These are phyloP conservation scores for Pythium guiyangense DNA, from an alignment of 352 stramenopile species.

Conservation along the genomic window DNA sequence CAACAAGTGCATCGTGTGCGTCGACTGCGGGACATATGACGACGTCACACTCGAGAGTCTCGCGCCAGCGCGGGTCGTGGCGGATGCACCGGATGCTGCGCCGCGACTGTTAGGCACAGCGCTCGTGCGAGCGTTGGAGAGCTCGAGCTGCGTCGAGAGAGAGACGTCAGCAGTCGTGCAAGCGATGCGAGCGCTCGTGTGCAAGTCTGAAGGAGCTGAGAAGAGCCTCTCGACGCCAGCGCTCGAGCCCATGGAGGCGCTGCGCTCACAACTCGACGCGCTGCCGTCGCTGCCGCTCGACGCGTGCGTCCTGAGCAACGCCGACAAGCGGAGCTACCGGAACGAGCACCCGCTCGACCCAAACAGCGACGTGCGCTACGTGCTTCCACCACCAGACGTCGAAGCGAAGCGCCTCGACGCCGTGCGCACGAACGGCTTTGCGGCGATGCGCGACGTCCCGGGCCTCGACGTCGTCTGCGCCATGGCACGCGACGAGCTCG, in stretches of 20 bases:
- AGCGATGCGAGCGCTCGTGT: too few relatives aligned
- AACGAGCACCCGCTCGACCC: constrained; percentile 4
- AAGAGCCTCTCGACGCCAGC: too few relatives aligned
- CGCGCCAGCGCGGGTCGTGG: neutral
- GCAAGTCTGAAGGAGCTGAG: too few relatives aligned
- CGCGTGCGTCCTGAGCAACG: constrained; percentile 9
- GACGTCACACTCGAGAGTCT: constrained; percentile 10
- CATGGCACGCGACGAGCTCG: constrained; percentile 47
- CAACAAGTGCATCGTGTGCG: constrained; percentile 17
- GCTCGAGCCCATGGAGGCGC: constrained; percentile 4
- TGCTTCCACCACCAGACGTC: too few relatives aligned
- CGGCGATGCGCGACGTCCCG: neutral
- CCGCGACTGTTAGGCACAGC: constrained; percentile 1
- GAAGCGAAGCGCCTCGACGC: neutral
- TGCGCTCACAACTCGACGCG: constrained; percentile 6
- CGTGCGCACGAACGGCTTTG: neutral
- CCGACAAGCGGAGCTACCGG: constrained; percentile 2
- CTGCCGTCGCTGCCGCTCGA: neutral
- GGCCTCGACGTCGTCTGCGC: constrained; percentile 46
- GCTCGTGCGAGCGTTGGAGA: constrained; percentile 18
- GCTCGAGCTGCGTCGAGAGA: too few relatives aligned
- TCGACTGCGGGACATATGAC: constrained; percentile 20
- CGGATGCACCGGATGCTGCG: constrained; percentile 1
- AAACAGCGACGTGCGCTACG: neutral
- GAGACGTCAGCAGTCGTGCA: constrained; percentile 19